Conservation (phyloP, 768 basidiomycete genomes). For the Amanita phalloides region DNA sequence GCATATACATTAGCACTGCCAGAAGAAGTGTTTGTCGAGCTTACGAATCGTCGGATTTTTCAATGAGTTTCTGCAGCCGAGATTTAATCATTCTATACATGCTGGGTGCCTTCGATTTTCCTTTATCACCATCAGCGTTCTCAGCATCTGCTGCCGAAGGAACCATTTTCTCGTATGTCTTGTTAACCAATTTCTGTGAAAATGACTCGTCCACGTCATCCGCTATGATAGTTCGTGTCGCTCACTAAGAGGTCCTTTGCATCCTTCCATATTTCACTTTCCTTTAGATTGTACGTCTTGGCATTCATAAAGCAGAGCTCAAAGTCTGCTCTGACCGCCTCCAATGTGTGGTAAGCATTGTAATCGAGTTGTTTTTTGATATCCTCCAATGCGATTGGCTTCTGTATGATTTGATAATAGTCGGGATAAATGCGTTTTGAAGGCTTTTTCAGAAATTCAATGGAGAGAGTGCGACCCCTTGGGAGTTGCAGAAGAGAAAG, state of each 20-base stretch:
- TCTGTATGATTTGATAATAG: constrained; percentile 73
- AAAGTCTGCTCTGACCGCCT: constrained; percentile 59
- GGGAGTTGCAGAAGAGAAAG: constrained; percentile 17
- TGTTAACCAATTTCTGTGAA: constrained; percentile 37
- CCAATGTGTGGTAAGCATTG: constrained; percentile 47
- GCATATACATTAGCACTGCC: background rate
- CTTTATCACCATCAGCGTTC: constrained; percentile 28
- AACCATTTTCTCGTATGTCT: constrained; percentile 35
- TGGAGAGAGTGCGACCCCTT: constrained; percentile 56
- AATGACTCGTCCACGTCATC: background rate
- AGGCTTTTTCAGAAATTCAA: constrained; percentile 60
- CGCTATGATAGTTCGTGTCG: background rate
- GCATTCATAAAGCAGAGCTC: constrained; percentile 76
- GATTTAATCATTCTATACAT: constrained; percentile 57
- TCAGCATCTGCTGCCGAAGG: constrained; percentile 30
- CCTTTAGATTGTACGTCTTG: constrained; percentile 72
- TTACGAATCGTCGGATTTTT: constrained; percentile 62
- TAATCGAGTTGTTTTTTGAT: constrained; percentile 72
- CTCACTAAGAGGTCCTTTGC: constrained; percentile 75
- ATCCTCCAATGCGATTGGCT: constrained; percentile 81
- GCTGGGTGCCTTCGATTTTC: constrained; percentile 50
- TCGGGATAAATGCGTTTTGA: constrained; percentile 71
- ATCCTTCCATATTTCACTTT: constrained; percentile 70
- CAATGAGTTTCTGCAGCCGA: constrained; percentile 61
- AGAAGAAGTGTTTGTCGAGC: constrained; percentile 14